A percentile compares a stretch with the other conserved stretches of the same genome.
These are phyloP conservation scores for Platismatia glauca DNA, from an alignment of 495 filamentous ascomycete species.

Conservation along the genomic window DNA sequence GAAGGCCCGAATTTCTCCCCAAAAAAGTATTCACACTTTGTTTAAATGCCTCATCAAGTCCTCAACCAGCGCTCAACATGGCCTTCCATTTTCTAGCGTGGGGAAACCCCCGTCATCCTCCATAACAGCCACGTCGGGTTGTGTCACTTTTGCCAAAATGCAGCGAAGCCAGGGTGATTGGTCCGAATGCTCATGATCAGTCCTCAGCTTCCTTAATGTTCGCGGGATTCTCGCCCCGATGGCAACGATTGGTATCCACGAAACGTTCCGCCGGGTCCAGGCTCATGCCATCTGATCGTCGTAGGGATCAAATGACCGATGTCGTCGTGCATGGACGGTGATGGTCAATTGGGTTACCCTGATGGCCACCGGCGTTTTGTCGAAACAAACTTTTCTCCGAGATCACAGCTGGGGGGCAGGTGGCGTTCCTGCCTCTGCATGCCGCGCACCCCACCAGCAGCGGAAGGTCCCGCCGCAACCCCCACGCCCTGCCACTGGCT, in stretches of 20 bases:
- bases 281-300: not conserved
- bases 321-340: not conserved
- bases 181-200: not conserved
- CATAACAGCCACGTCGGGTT: not conserved
- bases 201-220: not conserved
- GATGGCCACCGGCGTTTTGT: not conserved
- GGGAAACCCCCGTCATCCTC: not conserved
- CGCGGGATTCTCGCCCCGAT: not conserved
- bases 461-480: constrained; percentile 14
- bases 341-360: not conserved
- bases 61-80: not conserved
- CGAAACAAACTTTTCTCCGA: not conserved
- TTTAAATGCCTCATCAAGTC: not conserved
- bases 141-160: not conserved
- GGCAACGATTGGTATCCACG: not conserved
- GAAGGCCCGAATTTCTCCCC: not conserved
- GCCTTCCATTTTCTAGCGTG: not conserved
- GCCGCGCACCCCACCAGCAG: not conserved
- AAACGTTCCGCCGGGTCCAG: not conserved
- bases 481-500: constrained; percentile 8
- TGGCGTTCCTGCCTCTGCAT: constrained; percentile 5
- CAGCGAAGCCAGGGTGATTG: not conserved
- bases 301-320: not conserved
- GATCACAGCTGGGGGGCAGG: constrained; percentile 7
- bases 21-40: not conserved